Percentiles rank a stretch among this genome's conserved stretches.
phyloP scores from a whole-genome alignment of 2,329 filamentous ascomycete genomes.

The Verticillium dahliae region DNA sequence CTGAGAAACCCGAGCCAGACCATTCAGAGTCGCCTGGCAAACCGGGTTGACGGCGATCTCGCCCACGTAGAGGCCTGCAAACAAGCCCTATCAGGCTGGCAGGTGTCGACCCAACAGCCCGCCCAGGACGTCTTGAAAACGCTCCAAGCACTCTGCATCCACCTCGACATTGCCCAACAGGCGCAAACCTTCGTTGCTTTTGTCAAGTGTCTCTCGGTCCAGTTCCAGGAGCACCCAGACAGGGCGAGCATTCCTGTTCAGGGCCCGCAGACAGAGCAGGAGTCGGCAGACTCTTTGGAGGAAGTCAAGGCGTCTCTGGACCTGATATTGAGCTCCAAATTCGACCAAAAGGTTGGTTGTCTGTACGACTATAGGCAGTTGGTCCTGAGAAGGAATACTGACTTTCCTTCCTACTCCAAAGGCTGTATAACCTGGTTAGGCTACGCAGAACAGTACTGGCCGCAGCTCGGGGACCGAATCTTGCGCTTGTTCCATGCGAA shows the following conservation, averaged over 20 bases:
- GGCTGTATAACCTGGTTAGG: slow-evolving; percentile 14
- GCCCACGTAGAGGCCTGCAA: not conserved
- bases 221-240: not conserved
- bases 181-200: not conserved
- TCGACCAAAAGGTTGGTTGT: not conserved
- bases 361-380: not conserved
- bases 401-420: slow-evolving; percentile 1
- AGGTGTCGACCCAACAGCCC: not conserved
- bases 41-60: not conserved
- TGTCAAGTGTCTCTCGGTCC: not conserved
- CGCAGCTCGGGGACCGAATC: slow-evolving; percentile 16
- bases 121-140: not conserved
- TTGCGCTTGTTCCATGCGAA: slow-evolving; percentile 19
- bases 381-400: not conserved
- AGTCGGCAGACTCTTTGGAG: not conserved
- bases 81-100: not conserved
- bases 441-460: slow-evolving; percentile 20
- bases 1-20: not conserved
- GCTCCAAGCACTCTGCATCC: not conserved
- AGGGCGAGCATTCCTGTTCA: not conserved
- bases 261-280: not conserved
- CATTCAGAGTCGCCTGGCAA: not conserved
- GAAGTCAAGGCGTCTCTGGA: not conserved
- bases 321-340: not conserved
- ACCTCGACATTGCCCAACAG: not conserved